Conservation (phyloP, 1,284 basidiomycete species). For the Cutaneotrichosporon sp. region DNA sequence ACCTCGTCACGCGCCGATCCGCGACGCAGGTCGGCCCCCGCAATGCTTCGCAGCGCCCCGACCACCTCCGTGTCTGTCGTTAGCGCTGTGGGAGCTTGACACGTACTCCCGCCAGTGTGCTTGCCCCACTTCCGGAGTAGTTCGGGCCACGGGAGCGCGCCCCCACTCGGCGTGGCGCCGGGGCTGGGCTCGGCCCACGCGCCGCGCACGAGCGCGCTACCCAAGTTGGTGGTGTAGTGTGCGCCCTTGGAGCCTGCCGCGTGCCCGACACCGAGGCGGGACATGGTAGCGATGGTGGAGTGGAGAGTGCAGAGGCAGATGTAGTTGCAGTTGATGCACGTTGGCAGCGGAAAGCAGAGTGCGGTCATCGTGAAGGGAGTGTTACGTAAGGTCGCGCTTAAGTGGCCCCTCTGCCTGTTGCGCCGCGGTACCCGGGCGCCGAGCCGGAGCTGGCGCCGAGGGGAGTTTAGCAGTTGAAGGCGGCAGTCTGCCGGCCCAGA, state of each 20-base stretch:
- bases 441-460: too few relatives aligned
- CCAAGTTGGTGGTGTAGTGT: conserved; percentile 47
- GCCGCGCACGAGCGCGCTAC: conserved; percentile 47
- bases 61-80: not conserved
- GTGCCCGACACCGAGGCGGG: conserved; percentile 3
- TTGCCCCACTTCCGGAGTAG: conserved; percentile 86
- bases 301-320: not conserved
- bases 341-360: not conserved
- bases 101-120: conserved; percentile 63
- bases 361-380: not conserved
- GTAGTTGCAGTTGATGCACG: not conserved
- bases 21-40: conserved; percentile 23
- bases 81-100: too few relatives aligned
- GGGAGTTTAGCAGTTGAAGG: too few relatives aligned
- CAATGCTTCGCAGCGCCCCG: not conserved
- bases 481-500: too few relatives aligned
- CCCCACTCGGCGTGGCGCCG: conserved; percentile 64
- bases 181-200: conserved; percentile 56
- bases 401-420: too few relatives aligned
- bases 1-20: conserved; percentile 3
- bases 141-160: conserved; percentile 70
- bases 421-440: too few relatives aligned
- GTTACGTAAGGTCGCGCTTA: too few relatives aligned
- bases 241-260: conserved; percentile 35
- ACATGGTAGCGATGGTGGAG: conserved; percentile 9